These are phyloP conservation scores for Fusarium sp. DNA, from an alignment of 2,329 filamentous ascomycete species.

Conservation along the genomic window DNA sequence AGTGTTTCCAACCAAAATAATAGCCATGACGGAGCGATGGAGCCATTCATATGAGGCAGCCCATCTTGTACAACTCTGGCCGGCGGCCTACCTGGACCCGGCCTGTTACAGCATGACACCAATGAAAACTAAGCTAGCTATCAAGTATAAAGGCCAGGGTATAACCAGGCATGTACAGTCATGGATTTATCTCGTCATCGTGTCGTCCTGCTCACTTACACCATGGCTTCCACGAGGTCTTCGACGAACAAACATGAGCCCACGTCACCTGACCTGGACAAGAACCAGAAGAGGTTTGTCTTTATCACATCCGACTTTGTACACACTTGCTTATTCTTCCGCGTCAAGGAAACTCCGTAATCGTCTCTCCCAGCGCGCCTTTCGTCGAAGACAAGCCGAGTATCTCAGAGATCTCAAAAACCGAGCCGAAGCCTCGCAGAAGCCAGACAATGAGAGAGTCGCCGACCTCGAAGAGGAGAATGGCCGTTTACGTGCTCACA, in stretches of 20 bases:
- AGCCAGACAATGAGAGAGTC: neutral
- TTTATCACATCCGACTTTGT: neutral
- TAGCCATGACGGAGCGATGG: neutral
- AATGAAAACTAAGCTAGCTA: neutral
- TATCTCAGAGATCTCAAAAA: neutral
- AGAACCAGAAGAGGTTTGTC: neutral
- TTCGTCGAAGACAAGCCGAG: conserved; percentile 2
- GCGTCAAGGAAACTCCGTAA: neutral
- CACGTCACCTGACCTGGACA: neutral
- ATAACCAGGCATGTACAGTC: neutral
- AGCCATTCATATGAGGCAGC: neutral
- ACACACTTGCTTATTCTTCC: neutral
- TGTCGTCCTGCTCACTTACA: neutral
- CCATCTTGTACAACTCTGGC: neutral
- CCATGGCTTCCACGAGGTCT: neutral
- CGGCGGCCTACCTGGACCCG: neutral
- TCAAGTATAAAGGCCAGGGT: neutral
- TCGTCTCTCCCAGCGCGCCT: neutral
- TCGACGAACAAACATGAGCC: neutral
- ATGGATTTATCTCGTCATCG: conserved; percentile 1
- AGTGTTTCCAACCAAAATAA: neutral
- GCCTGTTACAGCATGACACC: neutral
- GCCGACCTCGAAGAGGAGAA: neutral
- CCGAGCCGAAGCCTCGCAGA: neutral
- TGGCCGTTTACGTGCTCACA: neutral